Conservation (phyloP, 129 eudicot genomes). For the Daucus carota region DH1_v3.0 NC_030389.2:7287501-7288000, state of each 20-base stretch:
- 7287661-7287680: too few species aligned
- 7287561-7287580: neutral
- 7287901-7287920: too few species aligned
- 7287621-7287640: neutral
- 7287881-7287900: neutral
- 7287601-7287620: neutral
- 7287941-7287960: too few species aligned
- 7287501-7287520: neutral
- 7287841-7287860: neutral
- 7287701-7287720: too few species aligned
- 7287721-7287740: neutral
- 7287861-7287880: neutral
- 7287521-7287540: neutral
- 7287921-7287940: too few species aligned
- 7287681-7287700: neutral
- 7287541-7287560: neutral
- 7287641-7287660: neutral
- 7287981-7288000: too few species aligned
- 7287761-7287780: neutral
- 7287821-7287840: neutral
- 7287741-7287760: neutral
- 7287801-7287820: too few species aligned
- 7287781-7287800: neutral
- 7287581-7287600: neutral
- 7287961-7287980: too few species aligned